Base-by-base conservation (phyloP, 176 grass and related monocot genomes). In the Triticum dicoccoides region DNA sequence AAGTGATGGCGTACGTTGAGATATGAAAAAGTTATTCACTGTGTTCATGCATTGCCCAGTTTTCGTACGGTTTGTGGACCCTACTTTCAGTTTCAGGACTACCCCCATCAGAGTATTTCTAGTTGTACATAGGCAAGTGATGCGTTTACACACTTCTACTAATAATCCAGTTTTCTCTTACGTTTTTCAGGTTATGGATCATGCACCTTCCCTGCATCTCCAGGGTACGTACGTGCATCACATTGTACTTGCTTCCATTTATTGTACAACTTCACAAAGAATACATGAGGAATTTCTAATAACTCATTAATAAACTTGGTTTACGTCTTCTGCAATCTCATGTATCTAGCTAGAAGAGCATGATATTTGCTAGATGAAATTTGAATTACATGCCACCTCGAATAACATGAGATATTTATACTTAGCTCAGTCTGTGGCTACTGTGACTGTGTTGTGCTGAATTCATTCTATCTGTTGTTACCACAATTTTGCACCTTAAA, bases 181-280 rank as follows among this genome's bases (percentile, higher is more conserved):
- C 14, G 35, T 80, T 87, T 80, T 87, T 63, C 81, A 91, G 82
- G 86, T 71, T 88, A 85, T 81, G 86, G 85, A 70, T 91, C 86
- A 38, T 91, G 85, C 63, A 91, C 87, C n/a, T 88, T 82, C 78
- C 86, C 83, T 86, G 30, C 85, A 20, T 87, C 88, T 15, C 69
- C 76, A 73, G 84, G 89, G 89, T 90, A 87, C 49, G 89, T 90
- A 87, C 49, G 69, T 62, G 1, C 61, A 68, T 84, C 38, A 17
- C 1, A 80, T 59, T 45, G 1, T 49, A n/a, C 35, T 18, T 38
- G 9, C 15, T 34, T 37, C 77, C 13, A 25, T 69, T 68, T 27
- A 27, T 27, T 42, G 24, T 45, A 69, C 5, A 12, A 58, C 24
- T 76, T 11, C 18, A 34, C 3, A 27, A 44, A 62, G 11, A 27